Base-by-base conservation (phyloP, 116 monocot species). In the Zostera marina region DNA sequence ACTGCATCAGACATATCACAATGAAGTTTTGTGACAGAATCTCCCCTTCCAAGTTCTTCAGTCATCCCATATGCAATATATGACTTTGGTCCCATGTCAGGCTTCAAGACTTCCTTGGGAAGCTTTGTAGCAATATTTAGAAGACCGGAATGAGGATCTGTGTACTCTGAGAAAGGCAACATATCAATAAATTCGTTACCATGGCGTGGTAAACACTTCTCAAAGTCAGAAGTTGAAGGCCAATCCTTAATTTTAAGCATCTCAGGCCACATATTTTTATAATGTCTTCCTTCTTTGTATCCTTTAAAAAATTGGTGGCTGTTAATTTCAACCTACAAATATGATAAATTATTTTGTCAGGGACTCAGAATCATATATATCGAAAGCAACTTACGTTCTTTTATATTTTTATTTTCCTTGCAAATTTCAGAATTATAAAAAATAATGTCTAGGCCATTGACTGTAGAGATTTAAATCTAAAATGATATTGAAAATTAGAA, bases 211-310 rank as follows among this genome's bases (percentile, higher is more conserved):
- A 78, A 60, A 45, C 68, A 39, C 46, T 79, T 61, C 44, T 72
- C 72, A 67, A 83, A 76, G 41, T 44, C 42, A 64, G 54, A 53
- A 62, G 66, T 17, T 13, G 74, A 41, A 5, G 74, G 83, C 72
- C 78, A 83, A 66, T 78, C 78, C 60, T 79, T 76, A 19, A 83
- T 45, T 52, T 78, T 83, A 21, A 83, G 79, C 75, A 83, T 72
- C 48, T 45, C 63, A 42, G 83, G 83, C 83, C 75, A 83, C 21
- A 23, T 12, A 59, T 79, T 61, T 47, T 51, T 48, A 64, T 71
- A 64, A 51, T 59, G 41, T 13, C 64, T 24, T 16, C 78, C 79
- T 16, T 61, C 51, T 9, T 32, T 47, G 52, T 76, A 79, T 41
- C 73, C 71, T 59, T 19, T 70, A 60, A 83, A 83, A 69, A 79